phyloP scores from a whole-genome alignment of 768 basidiomycete species.

The Auricularia sp. region DNA sequence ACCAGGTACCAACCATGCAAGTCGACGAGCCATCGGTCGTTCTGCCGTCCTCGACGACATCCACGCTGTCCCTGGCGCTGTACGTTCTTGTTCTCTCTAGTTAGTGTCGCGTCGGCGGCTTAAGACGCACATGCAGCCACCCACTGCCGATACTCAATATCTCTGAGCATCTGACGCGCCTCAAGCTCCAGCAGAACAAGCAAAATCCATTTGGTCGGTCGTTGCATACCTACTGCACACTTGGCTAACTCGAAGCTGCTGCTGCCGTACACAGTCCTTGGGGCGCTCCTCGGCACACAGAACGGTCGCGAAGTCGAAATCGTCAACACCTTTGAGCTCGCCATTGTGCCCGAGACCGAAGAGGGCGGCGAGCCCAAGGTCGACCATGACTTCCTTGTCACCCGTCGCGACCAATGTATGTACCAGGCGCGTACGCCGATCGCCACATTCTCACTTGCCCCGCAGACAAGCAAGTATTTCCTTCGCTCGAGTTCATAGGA shows the following conservation, averaged over 20 bases:
- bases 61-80: conserved; percentile 68
- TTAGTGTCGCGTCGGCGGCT: conserved; percentile 11
- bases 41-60: conserved; percentile 56
- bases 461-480: conserved; percentile 95
- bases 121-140: conserved; percentile 46
- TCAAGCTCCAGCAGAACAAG: conserved; percentile 60
- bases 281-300: conserved; percentile 89
- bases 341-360: conserved; percentile 29
- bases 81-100: conserved; percentile 25
- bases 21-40: conserved; percentile 53
- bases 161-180: conserved; percentile 87
- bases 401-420: conserved; percentile 81
- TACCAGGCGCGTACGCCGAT: conserved; percentile 7
- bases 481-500: conserved; percentile 91
- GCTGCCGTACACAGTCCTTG: conserved; percentile 51
- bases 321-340: conserved; percentile 91
- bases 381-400: conserved; percentile 73
- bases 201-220: conserved; percentile 54
- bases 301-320: conserved; percentile 93
- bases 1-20: neutral
- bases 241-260: neutral
- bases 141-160: conserved; percentile 94
- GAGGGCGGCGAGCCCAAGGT: conserved; percentile 43
- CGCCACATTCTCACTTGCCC: neutral
- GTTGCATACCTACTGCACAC: neutral